Percentiles rank a stretch among this genome's conserved stretches.
Conservation (phyloP, 306 rosid genomes). For the Carpinus viminea region DNA sequence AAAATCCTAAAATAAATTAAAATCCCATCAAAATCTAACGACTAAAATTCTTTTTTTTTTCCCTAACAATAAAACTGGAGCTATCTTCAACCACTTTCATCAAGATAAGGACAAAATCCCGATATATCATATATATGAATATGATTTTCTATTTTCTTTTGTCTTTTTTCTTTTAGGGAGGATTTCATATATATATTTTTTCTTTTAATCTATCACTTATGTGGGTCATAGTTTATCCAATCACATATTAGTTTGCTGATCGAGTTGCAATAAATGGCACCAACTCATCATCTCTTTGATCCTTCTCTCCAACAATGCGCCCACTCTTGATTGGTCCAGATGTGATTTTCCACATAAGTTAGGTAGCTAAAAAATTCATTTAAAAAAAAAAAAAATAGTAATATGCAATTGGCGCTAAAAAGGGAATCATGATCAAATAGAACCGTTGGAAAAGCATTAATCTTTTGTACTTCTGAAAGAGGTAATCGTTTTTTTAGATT, state of each 20-base stretch:
- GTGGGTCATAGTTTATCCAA: not conserved
- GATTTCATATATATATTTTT: not conserved
- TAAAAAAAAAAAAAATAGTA: not conserved
- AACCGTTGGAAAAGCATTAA: not conserved
- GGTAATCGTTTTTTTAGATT: not conserved
- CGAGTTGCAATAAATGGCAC: conserved; percentile 31
- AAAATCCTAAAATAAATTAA: too few relatives aligned
- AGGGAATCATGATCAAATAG: not conserved
- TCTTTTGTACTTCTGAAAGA: not conserved
- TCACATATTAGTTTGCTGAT: conserved; percentile 1
- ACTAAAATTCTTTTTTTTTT: too few relatives aligned
- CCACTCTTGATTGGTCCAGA: conserved; percentile 14
- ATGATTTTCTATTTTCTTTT: not conserved
- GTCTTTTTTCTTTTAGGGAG: not conserved
- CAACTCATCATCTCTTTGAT: conserved; percentile 13
- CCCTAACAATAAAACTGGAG: not conserved
- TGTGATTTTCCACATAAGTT: conserved; percentile 11
- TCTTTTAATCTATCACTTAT: not conserved
- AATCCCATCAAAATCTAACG: too few relatives aligned
- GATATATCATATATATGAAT: not conserved
- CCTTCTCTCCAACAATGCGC: conserved; percentile 4
- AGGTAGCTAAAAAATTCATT: conserved; percentile 9
- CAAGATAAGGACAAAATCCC: conserved; percentile 11
- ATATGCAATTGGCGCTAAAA: not conserved
- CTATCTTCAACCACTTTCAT: conserved; percentile 26